Percentiles rank a stretch among this genome's conserved stretches.
Conservation (phyloP, 192 early-diverging fungal genomes). For the Entomortierella parvispora region DNA sequence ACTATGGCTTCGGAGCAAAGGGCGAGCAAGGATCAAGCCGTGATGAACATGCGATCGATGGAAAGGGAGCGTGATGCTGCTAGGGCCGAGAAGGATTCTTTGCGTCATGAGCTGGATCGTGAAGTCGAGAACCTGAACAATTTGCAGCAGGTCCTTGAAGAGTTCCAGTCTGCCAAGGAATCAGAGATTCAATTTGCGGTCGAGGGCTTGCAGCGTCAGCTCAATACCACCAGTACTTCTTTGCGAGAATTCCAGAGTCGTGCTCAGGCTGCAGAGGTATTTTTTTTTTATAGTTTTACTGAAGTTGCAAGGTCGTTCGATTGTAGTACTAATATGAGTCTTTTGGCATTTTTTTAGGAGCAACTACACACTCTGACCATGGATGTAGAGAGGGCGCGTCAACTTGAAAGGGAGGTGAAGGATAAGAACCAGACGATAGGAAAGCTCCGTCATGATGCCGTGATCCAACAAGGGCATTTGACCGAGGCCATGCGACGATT, state of each 20-base stretch:
- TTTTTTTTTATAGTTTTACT: not conserved
- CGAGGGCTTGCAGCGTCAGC: slow-evolving; percentile 63
- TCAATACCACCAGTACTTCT: slow-evolving; percentile 49
- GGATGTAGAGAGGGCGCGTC: slow-evolving; percentile 60
- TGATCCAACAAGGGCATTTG: slow-evolving; percentile 90
- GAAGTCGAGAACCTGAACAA: slow-evolving; percentile 75
- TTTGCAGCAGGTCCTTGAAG: slow-evolving; percentile 87
- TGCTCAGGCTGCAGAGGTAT: slow-evolving; percentile 68
- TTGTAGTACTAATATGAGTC: slow-evolving; percentile 41
- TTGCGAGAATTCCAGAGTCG: slow-evolving; percentile 67
- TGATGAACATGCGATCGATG: slow-evolving; percentile 61
- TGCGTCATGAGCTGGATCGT: slow-evolving; percentile 62
- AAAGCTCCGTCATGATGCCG: slow-evolving; percentile 80
- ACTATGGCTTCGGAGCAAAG: slow-evolving; percentile 68
- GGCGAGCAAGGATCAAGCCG: slow-evolving; percentile 61
- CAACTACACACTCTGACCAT: slow-evolving; percentile 65
- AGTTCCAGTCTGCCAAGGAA: slow-evolving; percentile 82
- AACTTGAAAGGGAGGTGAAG: slow-evolving; percentile 71
- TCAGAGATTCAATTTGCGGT: slow-evolving; percentile 67
- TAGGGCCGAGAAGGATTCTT: slow-evolving; percentile 54
- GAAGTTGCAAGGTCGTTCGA: slow-evolving; percentile 14
- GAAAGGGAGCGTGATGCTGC: slow-evolving; percentile 60
- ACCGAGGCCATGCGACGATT: slow-evolving; percentile 92
- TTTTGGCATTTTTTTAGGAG: slow-evolving; percentile 42
- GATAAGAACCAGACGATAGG: slow-evolving; percentile 81